Evolutionary conservation across 768 basidiomycete genomes (phyloP), one percentile per base, ranked within the genome.

Genomic region (Termitomyces sp.): DNA sequence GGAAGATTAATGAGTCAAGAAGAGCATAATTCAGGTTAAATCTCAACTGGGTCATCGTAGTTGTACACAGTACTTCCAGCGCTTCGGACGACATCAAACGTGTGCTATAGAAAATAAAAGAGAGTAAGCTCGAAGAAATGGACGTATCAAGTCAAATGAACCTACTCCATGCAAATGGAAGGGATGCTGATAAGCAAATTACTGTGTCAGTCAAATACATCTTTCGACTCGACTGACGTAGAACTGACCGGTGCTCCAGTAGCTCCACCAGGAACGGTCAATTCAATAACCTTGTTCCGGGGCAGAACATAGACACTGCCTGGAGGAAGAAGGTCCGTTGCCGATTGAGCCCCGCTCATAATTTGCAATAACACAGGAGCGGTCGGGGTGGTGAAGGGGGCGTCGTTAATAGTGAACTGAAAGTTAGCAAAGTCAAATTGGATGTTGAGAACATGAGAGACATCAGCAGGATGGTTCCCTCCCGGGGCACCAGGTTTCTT

Each of bases 251-350:
- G 79, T 67, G 65, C 74, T 32, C 71, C 74, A 22, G 57, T 20
- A 4, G 68, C 52, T 33, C 70, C 71, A 55, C 76, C 76, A 4
- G 76, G 73, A 53, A 83, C 71, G 9, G 72, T 75, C 4, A 85
- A 45, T 61, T 85, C 83, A 54, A 85, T 74, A 28, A 76, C 71
- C 54, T 79, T 72, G 65, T 83, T 80, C 3, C 65, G 54, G 0
- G 81, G 81, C 4, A 85, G 66, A 15, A 70, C 64, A 57, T 77
- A 82, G 7, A 84, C 73, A 20, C 74, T 73, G 12, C 79, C 80
- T 2, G 69, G 39, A 0, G 77, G 73, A 2, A 79, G 71, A 22
- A 84, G 66, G n/a, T 58, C 38, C 4, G 57, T 42, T 15, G 57
- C 57, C 6, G 28, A 51, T 20, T 42, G 50, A 15, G 57, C 39